Base-by-base conservation (phyloP, 1,139 yeast genomes). In the Nadsonia commutata region DNA sequence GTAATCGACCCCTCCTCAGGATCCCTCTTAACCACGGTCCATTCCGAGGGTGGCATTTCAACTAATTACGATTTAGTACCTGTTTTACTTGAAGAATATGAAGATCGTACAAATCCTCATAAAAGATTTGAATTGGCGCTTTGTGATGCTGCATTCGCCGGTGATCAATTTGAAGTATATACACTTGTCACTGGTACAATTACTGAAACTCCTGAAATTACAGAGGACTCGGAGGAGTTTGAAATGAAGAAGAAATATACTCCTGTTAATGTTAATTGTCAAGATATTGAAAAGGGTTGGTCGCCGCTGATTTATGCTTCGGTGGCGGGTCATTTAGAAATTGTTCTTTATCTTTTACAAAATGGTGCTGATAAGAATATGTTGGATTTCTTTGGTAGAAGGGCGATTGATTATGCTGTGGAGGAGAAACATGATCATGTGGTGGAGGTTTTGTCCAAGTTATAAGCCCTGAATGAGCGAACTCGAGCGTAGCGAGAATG, bases 121-220 rank as follows among this genome's bases (percentile, higher is more conserved):
- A 40, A 36, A 7, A 40, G 37, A 27, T 40, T 37, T 18, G 39
- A 38, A 13, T 18, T 40, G 20, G 37, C 39, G 16, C 21, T 36
- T 11, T 40, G 22, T 31, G 46, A 80, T 78, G n/a, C 76, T 70
- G n/a, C 60, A 63, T 8, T 51, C 50, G 31, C 90, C 81, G 19
- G 90, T 76, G 56, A 90, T 79, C 48, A 90, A 71, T 49, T 81
- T 86, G 53, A 76, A 78, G 59, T 83, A 86, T 1, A 75, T 72
- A 51, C 90, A 63, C 36, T 74, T 70, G 46, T 80, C 68, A 21
- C 20, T 21, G 19, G 22, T 38, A 16, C 13, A 40, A 45, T 17
- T 16, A 37, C 17, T 17, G 21, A 9, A 11, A 19, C 17, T 13
- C 23, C 40, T 3, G 21, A n/a, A 19, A 19, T 6, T 17, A 8